Conservation (phyloP, 495 filamentous ascomycete species). For the Neohortaea acidophila region DNA sequence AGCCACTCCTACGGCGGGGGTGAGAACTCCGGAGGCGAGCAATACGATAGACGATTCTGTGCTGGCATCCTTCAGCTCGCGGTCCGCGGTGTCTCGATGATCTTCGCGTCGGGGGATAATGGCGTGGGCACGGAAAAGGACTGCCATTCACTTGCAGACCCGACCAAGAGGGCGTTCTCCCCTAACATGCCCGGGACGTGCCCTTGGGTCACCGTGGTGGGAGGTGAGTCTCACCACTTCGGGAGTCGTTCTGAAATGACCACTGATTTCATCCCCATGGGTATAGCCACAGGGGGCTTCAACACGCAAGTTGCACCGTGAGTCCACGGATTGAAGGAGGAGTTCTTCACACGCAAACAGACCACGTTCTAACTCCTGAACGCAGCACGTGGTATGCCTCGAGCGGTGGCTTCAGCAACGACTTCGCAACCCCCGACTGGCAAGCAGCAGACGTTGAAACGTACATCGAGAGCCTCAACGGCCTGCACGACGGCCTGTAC, state of each 20-base stretch:
- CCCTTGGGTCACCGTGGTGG: conserved; percentile 27
- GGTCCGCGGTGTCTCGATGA: conserved; percentile 23
- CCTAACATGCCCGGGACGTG: conserved; percentile 26
- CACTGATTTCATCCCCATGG: too few species aligned
- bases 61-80: conserved; percentile 24
- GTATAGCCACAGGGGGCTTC: conserved; percentile 25
- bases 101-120: conserved; percentile 26
- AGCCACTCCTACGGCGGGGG: conserved; percentile 29
- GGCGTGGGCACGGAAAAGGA: conserved; percentile 22
- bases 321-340: too few species aligned
- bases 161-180: conserved; percentile 21
- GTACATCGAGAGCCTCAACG: conserved; percentile 22
- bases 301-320: conserved; percentile 25
- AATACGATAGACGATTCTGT: conserved; percentile 25
- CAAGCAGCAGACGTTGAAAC: conserved; percentile 21
- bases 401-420: conserved; percentile 27
- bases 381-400: conserved; percentile 15
- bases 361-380: neutral
- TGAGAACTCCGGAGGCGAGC: conserved; percentile 25
- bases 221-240: too few species aligned
- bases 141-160: conserved; percentile 24
- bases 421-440: conserved; percentile 24
- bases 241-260: too few species aligned
- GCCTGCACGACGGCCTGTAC: conserved; percentile 24
- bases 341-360: too few species aligned